Percentiles rank a stretch among this genome's conserved stretches.
These are phyloP conservation scores for Toxoplasma gondii DNA, from an alignment of 169 alveolate genomes.

Conservation along the genomic window DNA sequence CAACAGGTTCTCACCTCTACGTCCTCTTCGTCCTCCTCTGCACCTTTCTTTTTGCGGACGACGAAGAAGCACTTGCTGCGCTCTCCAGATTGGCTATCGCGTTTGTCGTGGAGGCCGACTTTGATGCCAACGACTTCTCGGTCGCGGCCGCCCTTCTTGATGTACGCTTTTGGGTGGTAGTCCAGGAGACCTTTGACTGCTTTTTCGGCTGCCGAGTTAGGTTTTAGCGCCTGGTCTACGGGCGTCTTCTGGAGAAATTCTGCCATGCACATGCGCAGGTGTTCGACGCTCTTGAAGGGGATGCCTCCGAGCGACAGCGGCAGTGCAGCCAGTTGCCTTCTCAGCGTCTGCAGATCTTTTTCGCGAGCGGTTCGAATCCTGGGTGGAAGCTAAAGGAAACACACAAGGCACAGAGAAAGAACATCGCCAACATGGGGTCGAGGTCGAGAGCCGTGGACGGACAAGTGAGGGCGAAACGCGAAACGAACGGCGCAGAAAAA, in stretches of 20 bases:
- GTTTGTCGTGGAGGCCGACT: constrained; percentile 47
- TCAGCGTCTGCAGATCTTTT: constrained; percentile 54
- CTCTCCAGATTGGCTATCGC: neutral
- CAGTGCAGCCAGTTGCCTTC: constrained; percentile 46
- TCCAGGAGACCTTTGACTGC: constrained; percentile 45
- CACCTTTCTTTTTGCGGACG: constrained; percentile 10
- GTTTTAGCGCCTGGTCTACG: constrained; percentile 27
- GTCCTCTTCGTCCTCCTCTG: constrained; percentile 33
- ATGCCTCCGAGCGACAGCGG: constrained; percentile 32
- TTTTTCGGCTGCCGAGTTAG: constrained; percentile 46
- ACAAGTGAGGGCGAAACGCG: no score
- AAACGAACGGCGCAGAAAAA: no score
- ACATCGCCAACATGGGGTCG: no score
- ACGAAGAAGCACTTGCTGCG: constrained; percentile 52
- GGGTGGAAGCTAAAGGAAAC: constrained; percentile 33
- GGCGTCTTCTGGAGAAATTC: constrained; percentile 47
- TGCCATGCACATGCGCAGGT: constrained; percentile 38
- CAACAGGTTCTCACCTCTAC: constrained; percentile 29
- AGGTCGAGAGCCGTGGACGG: no score
- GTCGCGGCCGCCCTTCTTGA: constrained; percentile 44
- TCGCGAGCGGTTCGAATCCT: constrained; percentile 37
- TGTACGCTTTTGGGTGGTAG: constrained; percentile 43
- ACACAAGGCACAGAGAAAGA: neutral
- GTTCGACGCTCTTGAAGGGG: constrained; percentile 49
- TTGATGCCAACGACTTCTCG: neutral